Evolutionary conservation across 441 rosid genomes (phyloP).

Genomic region (Brassica hybrid): DNA sequence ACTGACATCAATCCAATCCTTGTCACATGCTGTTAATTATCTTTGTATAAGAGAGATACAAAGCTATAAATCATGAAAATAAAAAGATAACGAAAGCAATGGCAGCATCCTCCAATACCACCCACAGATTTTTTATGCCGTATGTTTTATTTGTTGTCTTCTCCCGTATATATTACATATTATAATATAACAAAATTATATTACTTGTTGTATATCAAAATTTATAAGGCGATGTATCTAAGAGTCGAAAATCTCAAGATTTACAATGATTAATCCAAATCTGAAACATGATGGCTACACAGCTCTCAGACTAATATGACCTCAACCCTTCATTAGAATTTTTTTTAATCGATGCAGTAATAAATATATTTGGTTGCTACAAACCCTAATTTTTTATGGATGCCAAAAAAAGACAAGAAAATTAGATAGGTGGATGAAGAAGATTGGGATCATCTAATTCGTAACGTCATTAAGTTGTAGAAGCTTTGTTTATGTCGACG

Average conservation of each 20-base stretch:
- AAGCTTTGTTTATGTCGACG: not conserved
- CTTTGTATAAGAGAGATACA: not conserved
- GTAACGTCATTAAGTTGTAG: not conserved
- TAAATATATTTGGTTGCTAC: too few species aligned
- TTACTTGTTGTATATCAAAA: not conserved
- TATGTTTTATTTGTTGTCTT: not conserved
- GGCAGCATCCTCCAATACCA: not conserved
- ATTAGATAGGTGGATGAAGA: not conserved
- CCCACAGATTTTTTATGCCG: not conserved
- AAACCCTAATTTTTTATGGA: too few species aligned
- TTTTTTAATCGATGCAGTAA: not conserved
- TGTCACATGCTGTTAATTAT: too few species aligned
- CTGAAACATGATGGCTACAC: not conserved
- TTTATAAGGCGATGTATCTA: not conserved
- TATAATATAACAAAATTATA: not conserved
- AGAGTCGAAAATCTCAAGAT: slow-evolving; percentile 2
- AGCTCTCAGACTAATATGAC: not conserved
- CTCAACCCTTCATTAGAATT: not conserved
- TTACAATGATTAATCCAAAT: not conserved
- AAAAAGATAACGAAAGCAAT: not conserved
- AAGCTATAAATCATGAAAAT: not conserved
- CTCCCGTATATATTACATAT: not conserved
- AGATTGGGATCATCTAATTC: not conserved
- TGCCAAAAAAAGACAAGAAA: not conserved
- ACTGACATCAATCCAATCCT: too few species aligned